Conservation (phyloP, 2,329 filamentous ascomycete species). For the Tolypocladium ophioglossoides region DNA sequence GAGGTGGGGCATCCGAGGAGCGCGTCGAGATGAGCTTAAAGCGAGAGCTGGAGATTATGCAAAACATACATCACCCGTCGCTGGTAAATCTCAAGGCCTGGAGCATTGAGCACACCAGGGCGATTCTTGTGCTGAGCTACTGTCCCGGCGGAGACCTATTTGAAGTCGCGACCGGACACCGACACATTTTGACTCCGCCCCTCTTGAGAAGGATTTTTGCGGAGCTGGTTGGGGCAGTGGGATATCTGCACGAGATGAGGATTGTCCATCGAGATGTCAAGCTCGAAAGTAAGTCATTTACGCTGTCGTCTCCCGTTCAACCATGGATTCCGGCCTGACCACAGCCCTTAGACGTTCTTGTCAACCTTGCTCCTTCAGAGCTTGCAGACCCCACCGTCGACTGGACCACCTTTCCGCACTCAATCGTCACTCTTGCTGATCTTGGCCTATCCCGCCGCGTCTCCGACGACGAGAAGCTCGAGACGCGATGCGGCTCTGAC, state of each 20-base stretch:
- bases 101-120: conserved; percentile 71
- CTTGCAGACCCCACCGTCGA: conserved; percentile 53
- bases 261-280: conserved; percentile 98
- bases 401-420: conserved; percentile 67
- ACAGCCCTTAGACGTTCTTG: conserved; percentile 61
- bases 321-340: conserved; percentile 1
- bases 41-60: conserved; percentile 90
- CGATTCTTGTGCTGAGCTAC: conserved; percentile 80
- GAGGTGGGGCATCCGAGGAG: conserved; percentile 85
- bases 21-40: conserved; percentile 89
- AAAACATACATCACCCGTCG: conserved; percentile 76
- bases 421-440: conserved; percentile 82
- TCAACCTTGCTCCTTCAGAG: conserved; percentile 65
- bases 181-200: conserved; percentile 53
- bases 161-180: conserved; percentile 71
- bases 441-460: conserved; percentile 82
- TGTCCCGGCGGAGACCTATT: conserved; percentile 93
- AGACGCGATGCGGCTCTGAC: conserved; percentile 88
- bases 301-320: background rate
- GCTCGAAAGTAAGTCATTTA: conserved; percentile 63
- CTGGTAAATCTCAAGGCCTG: conserved; percentile 87
- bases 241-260: conserved; percentile 71
- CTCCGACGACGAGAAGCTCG: conserved; percentile 76
- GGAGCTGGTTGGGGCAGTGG: conserved; percentile 75
- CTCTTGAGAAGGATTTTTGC: conserved; percentile 80